Conservation (phyloP, 2,329 filamentous ascomycete genomes). For the Fusarium solani-melongenae region DNA sequence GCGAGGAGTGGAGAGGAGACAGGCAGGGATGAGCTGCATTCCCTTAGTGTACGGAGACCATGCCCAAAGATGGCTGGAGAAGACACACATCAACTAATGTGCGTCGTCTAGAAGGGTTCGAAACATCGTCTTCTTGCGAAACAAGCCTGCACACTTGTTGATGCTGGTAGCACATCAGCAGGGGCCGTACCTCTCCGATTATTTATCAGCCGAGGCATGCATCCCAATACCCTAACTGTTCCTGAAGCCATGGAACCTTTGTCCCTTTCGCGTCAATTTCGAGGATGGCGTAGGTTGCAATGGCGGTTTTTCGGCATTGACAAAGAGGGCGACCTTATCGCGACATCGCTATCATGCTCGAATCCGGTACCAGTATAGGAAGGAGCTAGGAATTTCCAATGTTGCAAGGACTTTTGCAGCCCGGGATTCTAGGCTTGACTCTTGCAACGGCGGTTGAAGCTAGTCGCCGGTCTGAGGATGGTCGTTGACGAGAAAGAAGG, state of each 20-base stretch:
- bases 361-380: slow-evolving; percentile 29
- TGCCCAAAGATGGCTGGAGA: neutral
- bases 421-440: neutral
- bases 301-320: neutral
- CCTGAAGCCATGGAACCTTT: slow-evolving; percentile 10
- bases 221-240: neutral
- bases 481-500: neutral
- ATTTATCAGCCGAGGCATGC: neutral
- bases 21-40: neutral
- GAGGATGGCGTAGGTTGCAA: neutral
- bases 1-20: neutral
- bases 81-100: neutral
- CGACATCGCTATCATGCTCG: slow-evolving; percentile 6
- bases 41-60: neutral
- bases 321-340: slow-evolving; percentile 23
- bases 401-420: slow-evolving; percentile 33
- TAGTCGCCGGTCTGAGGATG: neutral
- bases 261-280: neutral
- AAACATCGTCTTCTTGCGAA: neutral
- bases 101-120: slow-evolving; percentile 15
- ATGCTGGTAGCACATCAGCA: neutral
- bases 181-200: neutral
- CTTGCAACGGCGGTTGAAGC: slow-evolving; percentile 3
- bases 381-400: slow-evolving; percentile 21
- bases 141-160: neutral